Conservation (phyloP, 345 rosid species). For the Fremontodendron californicum region DNA sequence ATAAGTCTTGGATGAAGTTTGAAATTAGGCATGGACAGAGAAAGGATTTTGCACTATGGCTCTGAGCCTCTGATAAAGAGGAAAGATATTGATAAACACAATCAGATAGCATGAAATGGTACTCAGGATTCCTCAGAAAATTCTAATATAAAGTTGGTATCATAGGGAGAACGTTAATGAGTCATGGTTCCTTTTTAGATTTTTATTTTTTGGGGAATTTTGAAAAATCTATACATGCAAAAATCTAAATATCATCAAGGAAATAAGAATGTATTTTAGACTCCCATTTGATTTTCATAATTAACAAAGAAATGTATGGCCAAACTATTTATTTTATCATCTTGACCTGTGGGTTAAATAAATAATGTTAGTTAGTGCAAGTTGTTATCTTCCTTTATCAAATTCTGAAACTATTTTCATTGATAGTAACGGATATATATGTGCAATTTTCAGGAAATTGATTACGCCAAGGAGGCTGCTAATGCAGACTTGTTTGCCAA, state of each 20-base stretch:
- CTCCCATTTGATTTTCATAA: background rate
- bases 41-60: background rate
- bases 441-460: conserved; percentile 68
- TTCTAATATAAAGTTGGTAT: background rate
- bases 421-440: conserved; percentile 8
- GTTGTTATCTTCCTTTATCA: background rate
- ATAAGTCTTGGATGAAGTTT: background rate
- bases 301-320: background rate
- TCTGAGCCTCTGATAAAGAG: background rate
- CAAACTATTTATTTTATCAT: background rate
- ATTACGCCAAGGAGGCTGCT: conserved; percentile 94
- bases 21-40: background rate
- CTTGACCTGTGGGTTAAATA: background rate
- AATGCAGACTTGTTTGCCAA: conserved; percentile 89
- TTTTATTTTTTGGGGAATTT: background rate
- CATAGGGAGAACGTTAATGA: background rate
- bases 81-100: background rate
- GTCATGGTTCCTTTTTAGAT: background rate
- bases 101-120: background rate
- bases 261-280: background rate
- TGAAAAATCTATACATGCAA: background rate
- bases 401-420: background rate
- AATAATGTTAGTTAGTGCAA: background rate
- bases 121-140: background rate
- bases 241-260: background rate